phyloP scores from a whole-genome alignment of 2,329 filamentous ascomycete species.

The Parastagonospora avenae region DNA sequence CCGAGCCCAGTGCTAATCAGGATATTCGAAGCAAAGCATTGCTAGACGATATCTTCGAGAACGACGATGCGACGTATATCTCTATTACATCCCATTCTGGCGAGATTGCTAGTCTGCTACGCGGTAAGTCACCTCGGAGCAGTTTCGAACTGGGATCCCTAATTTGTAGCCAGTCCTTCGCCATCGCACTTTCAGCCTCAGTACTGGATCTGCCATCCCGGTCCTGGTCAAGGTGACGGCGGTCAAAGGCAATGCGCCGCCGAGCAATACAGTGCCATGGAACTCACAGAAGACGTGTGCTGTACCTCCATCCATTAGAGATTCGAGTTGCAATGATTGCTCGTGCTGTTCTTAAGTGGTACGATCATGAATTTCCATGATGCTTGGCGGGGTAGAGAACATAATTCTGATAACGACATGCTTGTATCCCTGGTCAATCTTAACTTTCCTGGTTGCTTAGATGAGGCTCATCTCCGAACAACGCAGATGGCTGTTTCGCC shows the following conservation, averaged over 20 bases:
- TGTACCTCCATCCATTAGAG: conserved; percentile 32
- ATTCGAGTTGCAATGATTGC: conserved; percentile 43
- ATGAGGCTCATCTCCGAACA: conserved; percentile 2
- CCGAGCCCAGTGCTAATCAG: conserved; percentile 59
- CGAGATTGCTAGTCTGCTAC: conserved; percentile 60
- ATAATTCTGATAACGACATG: not conserved
- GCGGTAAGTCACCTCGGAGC: conserved; percentile 22
- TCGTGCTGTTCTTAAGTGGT: conserved; percentile 37
- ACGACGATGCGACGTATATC: conserved; percentile 55
- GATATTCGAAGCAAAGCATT: conserved; percentile 52
- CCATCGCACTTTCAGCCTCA: conserved; percentile 65
- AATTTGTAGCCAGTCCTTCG: conserved; percentile 53
- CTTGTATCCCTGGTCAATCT: not conserved
- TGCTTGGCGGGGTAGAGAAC: not conserved
- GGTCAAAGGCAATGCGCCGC: conserved; percentile 35
- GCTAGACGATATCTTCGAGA: conserved; percentile 59
- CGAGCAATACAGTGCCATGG: conserved; percentile 38
- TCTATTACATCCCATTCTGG: conserved; percentile 65
- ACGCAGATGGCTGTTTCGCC: not conserved
- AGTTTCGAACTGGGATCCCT: not conserved
- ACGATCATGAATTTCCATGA: not conserved
- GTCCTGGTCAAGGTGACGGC: conserved; percentile 67
- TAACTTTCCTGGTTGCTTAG: not conserved
- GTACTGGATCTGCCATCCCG: conserved; percentile 71
- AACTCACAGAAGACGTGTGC: conserved; percentile 34